A percentile compares a stretch with the other conserved stretches of the same genome.
These are phyloP conservation scores for Cyberlindnera maritima DNA, from an alignment of 805 yeast species.

Conservation along the genomic window DNA sequence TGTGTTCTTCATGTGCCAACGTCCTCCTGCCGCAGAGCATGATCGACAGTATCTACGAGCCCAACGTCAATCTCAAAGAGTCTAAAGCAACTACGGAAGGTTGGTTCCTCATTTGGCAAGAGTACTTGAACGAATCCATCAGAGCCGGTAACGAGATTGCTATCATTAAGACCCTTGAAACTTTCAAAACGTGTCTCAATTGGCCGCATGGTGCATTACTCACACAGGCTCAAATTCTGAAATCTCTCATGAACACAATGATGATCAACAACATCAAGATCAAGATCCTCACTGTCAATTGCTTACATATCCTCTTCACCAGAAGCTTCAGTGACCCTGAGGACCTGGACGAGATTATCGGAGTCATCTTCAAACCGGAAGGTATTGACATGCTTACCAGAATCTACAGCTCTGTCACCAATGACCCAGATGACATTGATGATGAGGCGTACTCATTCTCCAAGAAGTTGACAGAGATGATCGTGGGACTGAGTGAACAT, in stretches of 20 bases:
- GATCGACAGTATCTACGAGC: constrained; percentile 60
- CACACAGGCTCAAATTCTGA: constrained; percentile 61
- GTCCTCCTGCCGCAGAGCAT: constrained; percentile 71
- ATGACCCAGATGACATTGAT: constrained; percentile 70
- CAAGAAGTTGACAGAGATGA: constrained; percentile 91
- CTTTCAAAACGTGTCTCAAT: constrained; percentile 84
- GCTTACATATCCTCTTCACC: constrained; percentile 84
- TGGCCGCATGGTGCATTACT: constrained; percentile 86
- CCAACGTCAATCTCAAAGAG: constrained; percentile 56
- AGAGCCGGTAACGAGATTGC: constrained; percentile 41
- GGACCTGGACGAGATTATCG: constrained; percentile 78
- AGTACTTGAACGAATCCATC: constrained; percentile 43
- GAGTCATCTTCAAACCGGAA: constrained; percentile 67
- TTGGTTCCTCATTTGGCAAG: constrained; percentile 83
- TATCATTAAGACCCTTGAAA: constrained; percentile 68
- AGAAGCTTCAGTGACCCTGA: constrained; percentile 61
- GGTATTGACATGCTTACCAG: constrained; percentile 69
- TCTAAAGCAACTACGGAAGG: constrained; percentile 76
- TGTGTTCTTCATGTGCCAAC: constrained; percentile 82
- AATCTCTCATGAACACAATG: constrained; percentile 58
- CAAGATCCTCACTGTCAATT: constrained; percentile 83
- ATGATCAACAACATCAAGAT: constrained; percentile 60
- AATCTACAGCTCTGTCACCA: constrained; percentile 52
- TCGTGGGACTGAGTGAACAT: constrained; percentile 81
- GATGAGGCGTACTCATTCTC: constrained; percentile 77